A percentile compares a stretch with the other conserved stretches of the same genome.
Evolutionary conservation across 371 early-diverging fungal species (phyloP).

Genomic region (Mucor lusitanicus): DNA sequence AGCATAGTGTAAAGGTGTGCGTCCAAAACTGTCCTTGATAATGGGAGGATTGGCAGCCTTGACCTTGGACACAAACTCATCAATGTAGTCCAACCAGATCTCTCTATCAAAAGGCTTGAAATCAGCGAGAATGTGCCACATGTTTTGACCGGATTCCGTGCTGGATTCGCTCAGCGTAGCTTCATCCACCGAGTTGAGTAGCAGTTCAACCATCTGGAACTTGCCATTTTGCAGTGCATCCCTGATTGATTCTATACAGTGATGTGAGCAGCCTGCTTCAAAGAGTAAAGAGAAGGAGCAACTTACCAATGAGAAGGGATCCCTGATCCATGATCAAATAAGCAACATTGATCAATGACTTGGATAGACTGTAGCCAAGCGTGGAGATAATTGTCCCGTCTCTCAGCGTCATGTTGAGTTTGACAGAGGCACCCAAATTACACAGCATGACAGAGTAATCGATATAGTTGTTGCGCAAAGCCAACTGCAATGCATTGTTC

Average conservation of each 20-base stretch:
- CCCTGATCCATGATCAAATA: slow-evolving; percentile 54
- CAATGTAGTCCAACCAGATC: slow-evolving; percentile 53
- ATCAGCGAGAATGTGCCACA: slow-evolving; percentile 53
- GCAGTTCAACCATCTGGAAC: slow-evolving; percentile 55
- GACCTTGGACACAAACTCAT: slow-evolving; percentile 34
- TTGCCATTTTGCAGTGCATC: slow-evolving; percentile 51
- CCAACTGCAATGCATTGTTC: slow-evolving; percentile 54
- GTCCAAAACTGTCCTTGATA: slow-evolving; percentile 24
- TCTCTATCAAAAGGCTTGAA: slow-evolving; percentile 46
- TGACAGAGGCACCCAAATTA: slow-evolving; percentile 41
- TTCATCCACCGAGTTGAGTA: slow-evolving; percentile 30
- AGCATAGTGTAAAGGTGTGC: slow-evolving; percentile 57
- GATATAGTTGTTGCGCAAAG: slow-evolving; percentile 48
- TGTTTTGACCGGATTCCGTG: slow-evolving; percentile 27
- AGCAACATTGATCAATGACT: slow-evolving; percentile 54
- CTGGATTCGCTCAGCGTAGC: slow-evolving; percentile 7
- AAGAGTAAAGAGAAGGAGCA: not conserved
- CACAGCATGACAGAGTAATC: slow-evolving; percentile 60
- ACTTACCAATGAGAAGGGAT: slow-evolving; percentile 31
- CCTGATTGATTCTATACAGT: slow-evolving; percentile 33
- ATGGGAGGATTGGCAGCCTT: slow-evolving; percentile 16
- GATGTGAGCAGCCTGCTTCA: not conserved
- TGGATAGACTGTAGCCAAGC: slow-evolving; percentile 42
- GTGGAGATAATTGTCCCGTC: slow-evolving; percentile 32
- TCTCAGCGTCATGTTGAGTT: slow-evolving; percentile 30